phyloP scores from a whole-genome alignment of 139 green algal genomes.

The Dunaliella sp. region DNA sequence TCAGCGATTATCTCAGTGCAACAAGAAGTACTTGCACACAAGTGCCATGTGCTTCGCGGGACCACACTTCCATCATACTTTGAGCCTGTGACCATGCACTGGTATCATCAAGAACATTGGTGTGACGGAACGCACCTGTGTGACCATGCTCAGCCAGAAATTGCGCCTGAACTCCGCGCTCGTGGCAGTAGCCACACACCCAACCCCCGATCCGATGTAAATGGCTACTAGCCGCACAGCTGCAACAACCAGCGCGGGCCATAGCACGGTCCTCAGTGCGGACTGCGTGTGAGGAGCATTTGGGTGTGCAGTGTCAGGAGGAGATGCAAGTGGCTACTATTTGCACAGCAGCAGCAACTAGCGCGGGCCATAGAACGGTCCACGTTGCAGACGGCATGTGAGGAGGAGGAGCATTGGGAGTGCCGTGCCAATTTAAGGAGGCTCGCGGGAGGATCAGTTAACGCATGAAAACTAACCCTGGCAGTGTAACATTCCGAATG shows the following conservation, averaged over 20 bases:
- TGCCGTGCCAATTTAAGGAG: no score
- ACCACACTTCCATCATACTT: background rate
- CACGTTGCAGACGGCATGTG: no score
- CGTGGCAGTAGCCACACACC: conserved; percentile 48
- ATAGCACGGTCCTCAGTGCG: conserved; percentile 59
- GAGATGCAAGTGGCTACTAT: no score
- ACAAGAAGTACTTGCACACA: background rate
- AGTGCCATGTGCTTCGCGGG: no score
- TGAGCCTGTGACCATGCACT: background rate
- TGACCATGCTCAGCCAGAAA: conserved; percentile 84
- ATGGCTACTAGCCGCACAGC: conserved; percentile 61
- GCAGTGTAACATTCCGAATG: no score
- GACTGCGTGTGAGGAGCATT: no score
- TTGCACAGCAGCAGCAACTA: no score
- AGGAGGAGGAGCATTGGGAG: no score
- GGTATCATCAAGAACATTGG: background rate
- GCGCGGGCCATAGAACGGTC: no score
- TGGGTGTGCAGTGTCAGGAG: no score
- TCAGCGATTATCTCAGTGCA: background rate
- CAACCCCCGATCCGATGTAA: conserved; percentile 60
- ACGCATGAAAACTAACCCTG: no score
- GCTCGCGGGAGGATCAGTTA: no score
- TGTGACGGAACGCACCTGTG: conserved; percentile 75
- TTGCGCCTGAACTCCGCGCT: conserved; percentile 38
- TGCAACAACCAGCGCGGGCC: conserved; percentile 56